Percentiles rank a stretch among this genome's conserved stretches.
Evolutionary conservation across 1,284 basidiomycete genomes (phyloP).

Genomic region (Leccinum subspadiceum): DNA sequence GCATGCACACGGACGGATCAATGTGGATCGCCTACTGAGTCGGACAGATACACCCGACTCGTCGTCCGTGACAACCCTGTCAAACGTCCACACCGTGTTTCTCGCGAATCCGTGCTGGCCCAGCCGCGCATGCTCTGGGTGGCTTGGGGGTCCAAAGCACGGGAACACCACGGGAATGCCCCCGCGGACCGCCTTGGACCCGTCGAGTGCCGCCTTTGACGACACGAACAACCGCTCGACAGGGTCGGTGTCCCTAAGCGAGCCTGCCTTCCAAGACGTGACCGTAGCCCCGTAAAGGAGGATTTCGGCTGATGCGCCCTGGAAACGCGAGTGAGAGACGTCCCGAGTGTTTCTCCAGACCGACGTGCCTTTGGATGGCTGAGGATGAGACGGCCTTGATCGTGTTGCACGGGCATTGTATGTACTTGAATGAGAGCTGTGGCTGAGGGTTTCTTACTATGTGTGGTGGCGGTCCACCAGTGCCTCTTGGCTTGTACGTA

Average conservation of each 20-base stretch:
- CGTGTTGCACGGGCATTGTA: constrained; percentile 47
- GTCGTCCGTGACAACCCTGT: constrained; percentile 65
- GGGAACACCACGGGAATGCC: constrained; percentile 86
- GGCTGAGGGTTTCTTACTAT: constrained; percentile 17
- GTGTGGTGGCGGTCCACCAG: neutral
- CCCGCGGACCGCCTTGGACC: constrained; percentile 73
- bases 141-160: constrained; percentile 78
- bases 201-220: constrained; percentile 72
- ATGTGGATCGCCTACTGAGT: constrained; percentile 51
- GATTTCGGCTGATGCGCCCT: constrained; percentile 75
- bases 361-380: constrained; percentile 51
- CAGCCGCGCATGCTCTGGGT: constrained; percentile 70
- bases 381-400: constrained; percentile 42
- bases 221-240: constrained; percentile 77
- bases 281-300: constrained; percentile 82
- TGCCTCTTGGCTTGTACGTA: neutral
- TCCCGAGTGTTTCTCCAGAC: neutral
- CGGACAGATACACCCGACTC: constrained; percentile 69
- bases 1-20: constrained; percentile 1
- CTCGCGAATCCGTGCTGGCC: constrained; percentile 86
- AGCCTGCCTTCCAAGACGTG: constrained; percentile 68
- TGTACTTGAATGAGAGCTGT: neutral
- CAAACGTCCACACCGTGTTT: constrained; percentile 68
- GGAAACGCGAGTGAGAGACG: constrained; percentile 1
- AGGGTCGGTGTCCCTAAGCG: constrained; percentile 36